Percentiles rank a stretch among this genome's conserved stretches.
These are phyloP conservation scores for Collariella sp. DNA, from an alignment of 495 filamentous ascomycete species.

Conservation along the genomic window DNA sequence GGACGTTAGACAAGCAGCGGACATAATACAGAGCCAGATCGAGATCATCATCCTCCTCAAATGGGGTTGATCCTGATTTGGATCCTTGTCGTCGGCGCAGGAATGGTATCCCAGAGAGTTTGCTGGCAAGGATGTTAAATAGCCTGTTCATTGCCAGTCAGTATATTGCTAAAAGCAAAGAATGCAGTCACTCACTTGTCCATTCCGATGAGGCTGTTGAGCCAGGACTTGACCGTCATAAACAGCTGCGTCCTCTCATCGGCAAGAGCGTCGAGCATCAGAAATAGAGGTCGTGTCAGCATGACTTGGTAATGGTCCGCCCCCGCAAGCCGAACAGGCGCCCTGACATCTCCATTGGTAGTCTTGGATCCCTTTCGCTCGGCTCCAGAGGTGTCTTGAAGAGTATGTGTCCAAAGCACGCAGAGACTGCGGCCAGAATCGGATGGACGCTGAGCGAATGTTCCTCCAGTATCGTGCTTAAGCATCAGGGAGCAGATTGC, in stretches of 20 bases:
- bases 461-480: slow-evolving; percentile 41
- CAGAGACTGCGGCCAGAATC: slow-evolving; percentile 58
- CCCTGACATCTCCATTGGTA: slow-evolving; percentile 43
- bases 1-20: slow-evolving; percentile 61
- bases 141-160: slow-evolving; percentile 31
- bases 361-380: slow-evolving; percentile 43
- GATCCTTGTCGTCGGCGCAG: slow-evolving; percentile 31
- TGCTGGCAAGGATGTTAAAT: slow-evolving; percentile 48
- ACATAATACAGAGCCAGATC: slow-evolving; percentile 73
- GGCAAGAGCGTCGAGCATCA: slow-evolving; percentile 69
- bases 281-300: slow-evolving; percentile 71
- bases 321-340: slow-evolving; percentile 37
- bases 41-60: slow-evolving; percentile 52
- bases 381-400: slow-evolving; percentile 47
- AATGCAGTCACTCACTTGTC: slow-evolving; percentile 41
- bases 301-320: slow-evolving; percentile 55
- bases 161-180: background rate
- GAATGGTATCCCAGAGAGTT: slow-evolving; percentile 46
- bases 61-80: slow-evolving; percentile 7
- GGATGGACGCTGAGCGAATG: slow-evolving; percentile 43
- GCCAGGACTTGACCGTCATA: slow-evolving; percentile 70
- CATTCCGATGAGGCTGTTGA: slow-evolving; percentile 63
- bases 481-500: slow-evolving; percentile 69
- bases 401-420: slow-evolving; percentile 71
- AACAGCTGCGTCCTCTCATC: slow-evolving; percentile 67